Percentiles rank a stretch among this genome's conserved stretches.
phyloP scores from a whole-genome alignment of 805 yeast genomes.

The Myxozyma geophila region DNA sequence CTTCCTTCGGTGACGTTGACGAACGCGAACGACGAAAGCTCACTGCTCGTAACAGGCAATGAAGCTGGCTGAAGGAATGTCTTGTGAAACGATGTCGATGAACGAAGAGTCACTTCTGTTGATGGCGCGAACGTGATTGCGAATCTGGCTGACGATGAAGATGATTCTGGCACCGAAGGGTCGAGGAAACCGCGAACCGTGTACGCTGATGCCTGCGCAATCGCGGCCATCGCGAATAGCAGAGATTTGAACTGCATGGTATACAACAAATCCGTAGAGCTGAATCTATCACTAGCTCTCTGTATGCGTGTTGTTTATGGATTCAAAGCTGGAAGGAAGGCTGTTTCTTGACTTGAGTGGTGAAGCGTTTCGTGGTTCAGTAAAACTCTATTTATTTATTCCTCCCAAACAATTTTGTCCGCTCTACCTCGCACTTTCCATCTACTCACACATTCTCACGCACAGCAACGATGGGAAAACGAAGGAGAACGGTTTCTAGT shows the following conservation, averaged over 20 bases:
- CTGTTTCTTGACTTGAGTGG: not conserved
- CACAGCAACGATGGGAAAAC: too few relatives aligned
- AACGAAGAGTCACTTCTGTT: slow-evolving; percentile 21
- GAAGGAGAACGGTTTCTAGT: too few relatives aligned
- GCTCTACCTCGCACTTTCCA: too few relatives aligned
- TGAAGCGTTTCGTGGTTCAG: not conserved
- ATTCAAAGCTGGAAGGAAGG: not conserved
- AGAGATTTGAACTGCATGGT: slow-evolving; percentile 4
- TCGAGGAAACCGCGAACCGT: slow-evolving; percentile 27
- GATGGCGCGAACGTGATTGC: slow-evolving; percentile 9
- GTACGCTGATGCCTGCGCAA: slow-evolving; percentile 17
- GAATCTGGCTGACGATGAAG: not conserved
- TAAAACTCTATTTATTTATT: not conserved
- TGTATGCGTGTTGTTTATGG: not conserved
- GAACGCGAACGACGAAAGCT: slow-evolving; percentile 36
- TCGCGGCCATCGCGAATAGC: not conserved
- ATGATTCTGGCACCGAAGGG: slow-evolving; percentile 1
- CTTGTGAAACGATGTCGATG: slow-evolving; percentile 7
- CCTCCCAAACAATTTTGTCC: not conserved
- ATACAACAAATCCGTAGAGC: not conserved
- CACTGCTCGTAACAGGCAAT: not conserved
- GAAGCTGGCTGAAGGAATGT: slow-evolving; percentile 1
- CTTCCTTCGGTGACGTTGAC: slow-evolving; percentile 40
- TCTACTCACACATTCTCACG: too few relatives aligned
- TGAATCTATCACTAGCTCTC: not conserved